Percentiles rank a stretch among this genome's conserved stretches.
Conservation (phyloP, 2,329 filamentous ascomycete genomes). For the Colletotrichum endophyticum region DNA sequence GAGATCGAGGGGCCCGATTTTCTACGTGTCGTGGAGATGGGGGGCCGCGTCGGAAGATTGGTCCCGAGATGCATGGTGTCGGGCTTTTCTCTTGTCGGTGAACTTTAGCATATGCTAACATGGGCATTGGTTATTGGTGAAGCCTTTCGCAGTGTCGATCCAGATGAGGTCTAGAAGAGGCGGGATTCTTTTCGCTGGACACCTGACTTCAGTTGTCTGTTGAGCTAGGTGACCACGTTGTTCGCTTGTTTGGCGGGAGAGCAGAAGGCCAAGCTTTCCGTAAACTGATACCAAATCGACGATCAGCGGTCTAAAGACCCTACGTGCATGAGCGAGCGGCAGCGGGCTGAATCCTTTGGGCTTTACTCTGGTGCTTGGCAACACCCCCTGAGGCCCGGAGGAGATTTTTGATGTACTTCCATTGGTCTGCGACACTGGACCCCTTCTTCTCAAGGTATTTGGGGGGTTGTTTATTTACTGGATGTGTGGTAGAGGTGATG, state of each 20-base stretch:
- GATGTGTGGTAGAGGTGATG: not conserved
- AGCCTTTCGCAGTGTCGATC: no score
- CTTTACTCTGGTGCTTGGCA: not conserved
- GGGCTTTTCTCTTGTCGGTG: not conserved
- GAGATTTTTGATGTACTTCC: not conserved
- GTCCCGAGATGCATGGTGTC: not conserved
- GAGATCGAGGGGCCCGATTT: not conserved
- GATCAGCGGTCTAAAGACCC: not conserved
- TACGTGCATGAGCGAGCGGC: not conserved
- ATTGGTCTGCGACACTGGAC: not conserved
- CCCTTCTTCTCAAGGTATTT: no score
- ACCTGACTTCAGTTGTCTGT: no score
- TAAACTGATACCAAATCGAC: not conserved
- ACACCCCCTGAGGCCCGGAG: no score
- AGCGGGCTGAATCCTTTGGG: not conserved
- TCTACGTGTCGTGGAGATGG: not conserved
- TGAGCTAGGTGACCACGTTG: no score
- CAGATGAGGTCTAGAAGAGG: no score
- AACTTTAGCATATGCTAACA: not conserved
- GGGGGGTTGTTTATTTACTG: no score
- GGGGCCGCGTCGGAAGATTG: not conserved
- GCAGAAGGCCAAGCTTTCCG: not conserved
- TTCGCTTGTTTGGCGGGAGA: no score
- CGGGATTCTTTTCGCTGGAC: not conserved
- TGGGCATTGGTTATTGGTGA: not conserved